Base-by-base conservation (phyloP, 768 basidiomycete genomes). In the Clathrus columnatus region DNA sequence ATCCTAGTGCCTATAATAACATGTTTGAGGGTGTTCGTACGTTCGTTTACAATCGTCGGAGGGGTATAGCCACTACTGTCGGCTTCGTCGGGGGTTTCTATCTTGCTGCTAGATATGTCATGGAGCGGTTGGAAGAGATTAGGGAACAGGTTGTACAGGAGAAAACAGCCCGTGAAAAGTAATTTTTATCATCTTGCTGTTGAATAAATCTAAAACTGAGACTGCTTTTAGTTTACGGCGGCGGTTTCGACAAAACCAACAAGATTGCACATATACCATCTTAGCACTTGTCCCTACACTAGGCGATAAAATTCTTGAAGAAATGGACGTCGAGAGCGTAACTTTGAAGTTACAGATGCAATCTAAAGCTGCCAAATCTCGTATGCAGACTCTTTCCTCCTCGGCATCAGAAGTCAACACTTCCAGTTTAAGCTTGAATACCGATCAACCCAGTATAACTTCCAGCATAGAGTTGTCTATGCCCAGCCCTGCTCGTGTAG, bases 261-360 rank as follows among this genome's bases (percentile, higher is more conserved):
- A 88, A 57, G 85, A 92, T 63, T 75, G 80, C 21, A 80, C 84
- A 6, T 94, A 82, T 64, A 91, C 86, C 0, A 72, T 85, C 48
- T 80, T 86, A 64, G 82, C 85, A 0, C 65, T 64, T 16, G 54
- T 70, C 16, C 69, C 68, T 5, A 65, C 68, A 0, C 55, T 71
- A 17, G 64, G 61, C 7, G 43, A 58, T 2, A 45, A 59, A 62
- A 47, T 52, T 69, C 5, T 54, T 61, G 23, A 56, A 54, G 8
- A 61, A 60, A 27, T 55, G 54, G 54, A 91, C 59, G 85, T 91
- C 17, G 89, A 91, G 60, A 72, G 72, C 0, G 68, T 88, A 11
- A 89, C 84, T 0, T 66, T 75, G 16, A 84, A 76, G 59, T 63
- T 82, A 18, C 78, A 79, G 61, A 67, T 71, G 11, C 67, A 69